Evolutionary conservation across 305 asterid species (phyloP).

Genomic region (Fraxinus sp.): DNA sequence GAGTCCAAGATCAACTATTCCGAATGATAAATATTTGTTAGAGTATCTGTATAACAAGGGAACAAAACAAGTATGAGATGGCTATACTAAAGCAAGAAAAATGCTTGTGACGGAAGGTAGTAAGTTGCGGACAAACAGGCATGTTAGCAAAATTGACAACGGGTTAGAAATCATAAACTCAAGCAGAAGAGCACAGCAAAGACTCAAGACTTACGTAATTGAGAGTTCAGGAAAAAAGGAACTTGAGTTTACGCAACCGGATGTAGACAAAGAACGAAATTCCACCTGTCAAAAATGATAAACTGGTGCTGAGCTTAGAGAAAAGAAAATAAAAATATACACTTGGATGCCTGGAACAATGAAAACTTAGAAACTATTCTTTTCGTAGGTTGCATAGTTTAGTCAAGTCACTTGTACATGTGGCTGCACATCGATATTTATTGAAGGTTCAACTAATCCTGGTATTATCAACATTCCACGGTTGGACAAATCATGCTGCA

Average conservation of each 20-base stretch:
- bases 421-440: background rate
- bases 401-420: background rate
- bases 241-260: conserved; percentile 69
- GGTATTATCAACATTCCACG: background rate
- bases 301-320: conserved; percentile 7
- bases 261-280: conserved; percentile 65
- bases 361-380: background rate
- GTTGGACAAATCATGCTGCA: background rate
- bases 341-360: background rate
- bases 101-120: background rate
- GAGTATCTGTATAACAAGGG: conserved; percentile 57
- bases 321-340: background rate
- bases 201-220: conserved; percentile 67
- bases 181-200: conserved; percentile 6
- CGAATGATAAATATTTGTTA: conserved; percentile 74
- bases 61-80: conserved; percentile 26
- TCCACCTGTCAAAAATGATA: conserved; percentile 64
- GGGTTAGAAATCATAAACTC: background rate
- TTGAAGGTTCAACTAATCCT: background rate
- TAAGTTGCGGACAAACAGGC: conserved; percentile 4
- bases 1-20: conserved; percentile 87
- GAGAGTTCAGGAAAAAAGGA: conserved; percentile 89
- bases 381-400: background rate
- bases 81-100: conserved; percentile 4
- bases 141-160: background rate